phyloP scores from a whole-genome alignment of 805 yeast species.

The Myxozyma lipomycoides region DNA sequence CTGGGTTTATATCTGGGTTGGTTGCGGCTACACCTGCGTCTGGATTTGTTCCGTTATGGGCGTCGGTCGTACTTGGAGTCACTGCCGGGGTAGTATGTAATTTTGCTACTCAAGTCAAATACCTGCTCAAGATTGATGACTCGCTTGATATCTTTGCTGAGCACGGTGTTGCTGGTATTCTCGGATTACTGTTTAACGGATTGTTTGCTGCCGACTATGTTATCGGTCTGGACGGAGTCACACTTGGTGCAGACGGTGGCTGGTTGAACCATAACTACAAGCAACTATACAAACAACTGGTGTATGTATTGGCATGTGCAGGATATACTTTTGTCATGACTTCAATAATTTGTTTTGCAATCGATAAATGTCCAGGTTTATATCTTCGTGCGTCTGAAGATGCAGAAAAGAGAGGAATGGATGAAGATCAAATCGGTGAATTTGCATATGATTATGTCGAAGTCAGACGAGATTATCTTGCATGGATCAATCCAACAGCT shows the following conservation, averaged over 20 bases:
- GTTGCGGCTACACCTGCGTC: constrained; percentile 97
- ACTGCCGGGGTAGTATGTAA: constrained; percentile 81
- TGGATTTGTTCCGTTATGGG: constrained; percentile 89
- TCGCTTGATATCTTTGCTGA: constrained; percentile 95
- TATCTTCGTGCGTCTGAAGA: constrained; percentile 75
- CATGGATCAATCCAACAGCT: constrained; percentile 41
- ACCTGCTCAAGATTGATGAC: constrained; percentile 78
- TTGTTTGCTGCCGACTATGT: constrained; percentile 84
- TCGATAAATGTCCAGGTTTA: constrained; percentile 77
- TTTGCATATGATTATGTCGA: constrained; percentile 98
- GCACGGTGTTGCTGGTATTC: constrained; percentile 94
- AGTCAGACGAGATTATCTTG: constrained; percentile 76
- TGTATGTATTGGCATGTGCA: constrained; percentile 66
- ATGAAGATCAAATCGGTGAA: constrained; percentile 96
- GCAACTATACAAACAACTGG: constrained; percentile 86
- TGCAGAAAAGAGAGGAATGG: constrained; percentile 86
- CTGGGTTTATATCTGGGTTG: constrained; percentile 91
- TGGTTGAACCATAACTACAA: constrained; percentile 89
- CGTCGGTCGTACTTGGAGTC: constrained; percentile 78
- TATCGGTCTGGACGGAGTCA: constrained; percentile 76
- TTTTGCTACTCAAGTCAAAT: constrained; percentile 82
- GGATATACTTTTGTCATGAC: constrained; percentile 79
- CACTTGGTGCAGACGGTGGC: constrained; percentile 68
- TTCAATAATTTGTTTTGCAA: constrained; percentile 64
- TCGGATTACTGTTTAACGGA: constrained; percentile 86